A percentile compares a stretch with the other conserved stretches of the same genome.
Evolutionary conservation across 805 yeast genomes (phyloP).

Genomic region (Myxozyma geophila): DNA sequence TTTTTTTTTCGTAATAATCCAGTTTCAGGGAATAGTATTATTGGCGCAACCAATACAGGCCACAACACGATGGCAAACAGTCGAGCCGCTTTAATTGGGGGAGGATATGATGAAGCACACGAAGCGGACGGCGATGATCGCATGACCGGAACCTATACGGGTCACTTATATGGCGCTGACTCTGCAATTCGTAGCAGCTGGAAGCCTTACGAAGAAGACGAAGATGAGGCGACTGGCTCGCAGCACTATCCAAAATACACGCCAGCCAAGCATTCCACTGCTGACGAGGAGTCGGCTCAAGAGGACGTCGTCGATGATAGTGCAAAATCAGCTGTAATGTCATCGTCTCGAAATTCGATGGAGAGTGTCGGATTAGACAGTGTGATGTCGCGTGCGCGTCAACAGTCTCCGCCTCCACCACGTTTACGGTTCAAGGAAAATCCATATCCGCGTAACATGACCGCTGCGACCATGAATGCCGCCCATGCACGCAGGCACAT

Average conservation of each 20-base stretch:
- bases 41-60: constrained; percentile 18
- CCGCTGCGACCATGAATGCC: constrained; percentile 32
- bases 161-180: constrained; percentile 34
- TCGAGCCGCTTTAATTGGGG: constrained; percentile 11
- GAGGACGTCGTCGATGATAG: constrained; percentile 1
- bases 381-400: constrained; percentile 22
- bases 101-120: neutral
- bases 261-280: neutral
- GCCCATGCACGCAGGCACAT: constrained; percentile 11
- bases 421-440: constrained; percentile 32
- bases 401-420: constrained; percentile 33
- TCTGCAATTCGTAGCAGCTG: constrained; percentile 33
- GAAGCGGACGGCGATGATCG: constrained; percentile 20
- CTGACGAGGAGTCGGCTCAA: neutral
- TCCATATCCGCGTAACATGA: constrained; percentile 34
- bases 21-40: constrained; percentile 4
- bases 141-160: constrained; percentile 30
- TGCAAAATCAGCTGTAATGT: constrained; percentile 1
- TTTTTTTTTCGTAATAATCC: constrained; percentile 12
- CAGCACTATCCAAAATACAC: neutral
- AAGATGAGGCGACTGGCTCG: neutral
- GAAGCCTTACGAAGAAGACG: constrained; percentile 31
- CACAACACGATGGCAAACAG: constrained; percentile 19
- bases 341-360: constrained; percentile 29
- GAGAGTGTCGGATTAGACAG: constrained; percentile 36